A percentile compares a stretch with the other conserved stretches of the same genome.
Conservation (phyloP, 2,329 filamentous ascomycete genomes). For the Botryotinia narcissicola region DNA sequence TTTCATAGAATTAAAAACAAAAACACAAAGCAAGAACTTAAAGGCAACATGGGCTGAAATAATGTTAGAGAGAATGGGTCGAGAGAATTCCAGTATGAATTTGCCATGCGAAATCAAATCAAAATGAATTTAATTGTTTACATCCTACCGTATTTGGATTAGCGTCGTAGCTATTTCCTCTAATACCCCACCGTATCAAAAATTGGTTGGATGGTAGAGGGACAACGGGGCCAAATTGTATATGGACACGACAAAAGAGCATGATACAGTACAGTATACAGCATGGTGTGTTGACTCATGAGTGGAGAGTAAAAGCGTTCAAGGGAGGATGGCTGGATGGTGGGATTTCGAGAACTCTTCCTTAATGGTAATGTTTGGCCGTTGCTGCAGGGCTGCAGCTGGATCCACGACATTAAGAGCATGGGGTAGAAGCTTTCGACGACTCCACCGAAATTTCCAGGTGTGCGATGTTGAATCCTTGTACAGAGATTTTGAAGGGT, state of each 20-base stretch:
- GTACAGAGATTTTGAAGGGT: neutral
- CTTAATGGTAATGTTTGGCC: neutral
- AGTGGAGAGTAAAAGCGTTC: neutral
- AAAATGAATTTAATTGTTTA: constrained; percentile 19
- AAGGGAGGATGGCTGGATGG: neutral
- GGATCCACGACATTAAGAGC: constrained; percentile 11
- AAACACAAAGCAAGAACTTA: neutral
- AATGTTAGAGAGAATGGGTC: neutral
- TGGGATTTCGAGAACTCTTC: neutral
- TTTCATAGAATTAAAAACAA: neutral
- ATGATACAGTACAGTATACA: neutral
- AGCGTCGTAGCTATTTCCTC: neutral
- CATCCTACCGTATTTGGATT: neutral
- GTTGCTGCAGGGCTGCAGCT: constrained; percentile 12
- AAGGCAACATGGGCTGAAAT: neutral
- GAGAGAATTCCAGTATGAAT: neutral
- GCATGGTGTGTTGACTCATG: constrained; percentile 12
- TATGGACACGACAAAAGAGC: constrained; percentile 2
- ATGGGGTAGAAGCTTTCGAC: constrained; percentile 4
- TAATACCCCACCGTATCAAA: neutral
- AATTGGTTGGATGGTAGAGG: constrained; percentile 19
- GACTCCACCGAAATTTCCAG: neutral
- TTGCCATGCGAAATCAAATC: neutral
- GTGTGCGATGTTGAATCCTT: neutral
- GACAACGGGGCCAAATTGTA: constrained; percentile 15